Evolutionary conservation across 495 filamentous ascomycete species (phyloP).

Genomic region (Penicillium tannophilum): DNA sequence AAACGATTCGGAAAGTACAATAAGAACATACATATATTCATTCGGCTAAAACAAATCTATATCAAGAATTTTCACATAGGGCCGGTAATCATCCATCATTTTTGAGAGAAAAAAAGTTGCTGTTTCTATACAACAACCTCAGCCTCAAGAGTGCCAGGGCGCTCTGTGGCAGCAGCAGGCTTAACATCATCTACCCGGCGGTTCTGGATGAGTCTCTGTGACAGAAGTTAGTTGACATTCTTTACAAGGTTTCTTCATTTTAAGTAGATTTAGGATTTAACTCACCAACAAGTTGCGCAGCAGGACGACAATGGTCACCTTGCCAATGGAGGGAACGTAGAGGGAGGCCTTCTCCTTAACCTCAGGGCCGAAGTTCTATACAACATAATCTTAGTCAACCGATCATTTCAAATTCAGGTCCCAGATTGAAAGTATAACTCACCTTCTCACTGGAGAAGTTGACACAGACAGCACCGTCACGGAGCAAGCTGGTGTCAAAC

Average conservation of each 20-base stretch:
- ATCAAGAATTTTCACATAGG: constrained; percentile 10
- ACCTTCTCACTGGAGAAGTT: constrained; percentile 95
- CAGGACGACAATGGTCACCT: constrained; percentile 93
- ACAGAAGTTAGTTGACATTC: constrained; percentile 5
- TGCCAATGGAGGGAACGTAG: constrained; percentile 94
- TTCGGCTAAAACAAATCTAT: constrained; percentile 32
- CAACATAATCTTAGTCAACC: constrained; percentile 8
- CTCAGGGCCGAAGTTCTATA: constrained; percentile 79
- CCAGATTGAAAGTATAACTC: constrained; percentile 3
- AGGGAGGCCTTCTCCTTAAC: constrained; percentile 95
- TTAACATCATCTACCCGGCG: constrained; percentile 46
- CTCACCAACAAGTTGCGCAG: constrained; percentile 85
- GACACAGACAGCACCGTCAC: constrained; percentile 91
- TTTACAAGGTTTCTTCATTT: neutral
- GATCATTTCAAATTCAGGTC: neutral
- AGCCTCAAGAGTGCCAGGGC: constrained; percentile 47
- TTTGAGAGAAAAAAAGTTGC: neutral
- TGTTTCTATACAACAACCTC: constrained; percentile 34
- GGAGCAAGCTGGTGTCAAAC: constrained; percentile 77
- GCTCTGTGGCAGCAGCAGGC: constrained; percentile 48
- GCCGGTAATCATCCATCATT: constrained; percentile 15
- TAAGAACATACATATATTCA: constrained; percentile 17
- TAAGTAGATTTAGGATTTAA: constrained; percentile 12
- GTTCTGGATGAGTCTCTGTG: constrained; percentile 55
- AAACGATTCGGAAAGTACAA: neutral